Conservation (phyloP, 2,329 filamentous ascomycete species). For the Diaporthe citrichinensis region DNA sequence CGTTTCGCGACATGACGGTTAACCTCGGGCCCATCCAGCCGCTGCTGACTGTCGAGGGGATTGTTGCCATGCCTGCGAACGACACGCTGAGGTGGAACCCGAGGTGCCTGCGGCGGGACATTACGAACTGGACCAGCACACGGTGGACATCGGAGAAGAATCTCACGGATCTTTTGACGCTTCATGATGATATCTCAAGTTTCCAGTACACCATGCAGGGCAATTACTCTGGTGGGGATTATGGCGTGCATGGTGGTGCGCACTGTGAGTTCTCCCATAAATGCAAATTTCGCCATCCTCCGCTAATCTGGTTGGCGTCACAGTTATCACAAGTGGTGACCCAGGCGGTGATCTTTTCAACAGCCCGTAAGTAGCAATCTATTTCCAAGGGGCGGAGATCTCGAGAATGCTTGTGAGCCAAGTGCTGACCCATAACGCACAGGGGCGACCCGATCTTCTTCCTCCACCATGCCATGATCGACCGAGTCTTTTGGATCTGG, state of each 20-base stretch:
- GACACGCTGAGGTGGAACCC: constrained; percentile 48
- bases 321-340: constrained; percentile 42
- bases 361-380: constrained; percentile 43
- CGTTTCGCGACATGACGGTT: constrained; percentile 51
- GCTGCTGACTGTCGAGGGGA: background rate
- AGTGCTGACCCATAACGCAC: background rate
- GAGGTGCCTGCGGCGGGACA: constrained; percentile 55
- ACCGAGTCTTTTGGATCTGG: constrained; percentile 53
- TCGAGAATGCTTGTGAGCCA: background rate
- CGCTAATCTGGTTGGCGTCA: background rate
- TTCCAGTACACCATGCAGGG: constrained; percentile 56
- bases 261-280: constrained; percentile 44
- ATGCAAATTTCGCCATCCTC: rapidly evolving
- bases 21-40: constrained; percentile 50
- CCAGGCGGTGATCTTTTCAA: constrained; percentile 47
- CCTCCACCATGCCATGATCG: constrained; percentile 52
- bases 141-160: constrained; percentile 16
- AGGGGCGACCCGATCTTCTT: constrained; percentile 53
- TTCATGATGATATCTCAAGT: constrained; percentile 32
- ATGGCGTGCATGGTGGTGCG: constrained; percentile 52
- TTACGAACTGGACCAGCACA: constrained; percentile 42
- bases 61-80: constrained; percentile 16
- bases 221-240: background rate
- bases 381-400: background rate
- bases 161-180: background rate